Conservation (phyloP, 1,284 basidiomycete species). For the Boletus holoroseus region DNA sequence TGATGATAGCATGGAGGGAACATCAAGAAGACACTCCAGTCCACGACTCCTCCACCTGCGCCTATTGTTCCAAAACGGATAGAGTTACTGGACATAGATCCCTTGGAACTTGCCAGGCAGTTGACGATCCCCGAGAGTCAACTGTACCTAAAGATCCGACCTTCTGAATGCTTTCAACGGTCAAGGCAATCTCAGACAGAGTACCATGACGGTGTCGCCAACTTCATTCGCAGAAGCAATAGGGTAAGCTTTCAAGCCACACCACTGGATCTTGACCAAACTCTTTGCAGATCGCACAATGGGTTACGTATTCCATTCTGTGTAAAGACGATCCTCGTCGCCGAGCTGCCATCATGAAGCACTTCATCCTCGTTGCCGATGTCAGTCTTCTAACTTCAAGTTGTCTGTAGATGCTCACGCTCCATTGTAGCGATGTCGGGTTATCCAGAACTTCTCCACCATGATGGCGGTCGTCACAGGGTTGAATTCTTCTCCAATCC, state of each 20-base stretch:
- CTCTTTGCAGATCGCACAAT: constrained; percentile 51
- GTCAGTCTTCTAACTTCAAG: constrained; percentile 38
- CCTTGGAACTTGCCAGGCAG: constrained; percentile 76
- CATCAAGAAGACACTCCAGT: constrained; percentile 32
- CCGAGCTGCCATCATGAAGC: constrained; percentile 64
- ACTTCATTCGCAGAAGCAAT: constrained; percentile 70
- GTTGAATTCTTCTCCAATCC: constrained; percentile 71
- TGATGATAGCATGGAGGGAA: constrained; percentile 39
- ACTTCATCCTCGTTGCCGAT: constrained; percentile 74
- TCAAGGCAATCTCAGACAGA: constrained; percentile 49
- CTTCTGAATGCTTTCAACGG: constrained; percentile 67
- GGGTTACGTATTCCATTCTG: constrained; percentile 73
- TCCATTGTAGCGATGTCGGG: constrained; percentile 53
- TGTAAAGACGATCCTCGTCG: constrained; percentile 66
- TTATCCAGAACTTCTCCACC: constrained; percentile 72
- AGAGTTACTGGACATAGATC: constrained; percentile 64
- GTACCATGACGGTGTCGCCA: constrained; percentile 57
- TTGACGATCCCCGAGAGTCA: constrained; percentile 72
- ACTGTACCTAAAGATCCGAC: constrained; percentile 64
- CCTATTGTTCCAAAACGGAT: constrained; percentile 57
- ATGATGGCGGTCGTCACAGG: constrained; percentile 78
- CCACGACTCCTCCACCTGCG: constrained; percentile 42
- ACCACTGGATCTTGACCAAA: neutral
- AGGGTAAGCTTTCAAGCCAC: constrained; percentile 38
- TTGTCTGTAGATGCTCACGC: constrained; percentile 8